These are phyloP conservation scores for Colletotrichum noveboracense DNA, from an alignment of 2,329 filamentous ascomycete species.

Conservation along the genomic window DNA sequence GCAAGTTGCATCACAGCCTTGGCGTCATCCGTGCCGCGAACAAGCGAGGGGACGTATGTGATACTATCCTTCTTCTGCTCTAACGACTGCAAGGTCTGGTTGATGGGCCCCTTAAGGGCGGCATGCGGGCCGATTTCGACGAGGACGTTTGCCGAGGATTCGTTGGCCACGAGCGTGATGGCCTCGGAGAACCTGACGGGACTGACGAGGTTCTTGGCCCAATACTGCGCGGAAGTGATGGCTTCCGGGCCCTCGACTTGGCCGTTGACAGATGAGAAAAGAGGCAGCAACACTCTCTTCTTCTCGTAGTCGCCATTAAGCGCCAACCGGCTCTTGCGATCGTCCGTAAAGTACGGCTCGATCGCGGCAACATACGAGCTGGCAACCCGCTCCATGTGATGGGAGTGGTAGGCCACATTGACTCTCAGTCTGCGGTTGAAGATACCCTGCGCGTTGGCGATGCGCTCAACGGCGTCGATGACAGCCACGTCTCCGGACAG, in stretches of 20 bases:
- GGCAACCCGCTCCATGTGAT: background rate
- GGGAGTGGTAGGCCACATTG: background rate
- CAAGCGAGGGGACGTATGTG: background rate
- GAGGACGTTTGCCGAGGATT: background rate
- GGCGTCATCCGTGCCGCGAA: background rate
- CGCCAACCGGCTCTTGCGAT: background rate
- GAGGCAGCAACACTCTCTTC: background rate
- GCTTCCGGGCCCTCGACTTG: background rate
- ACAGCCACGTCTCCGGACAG: background rate
- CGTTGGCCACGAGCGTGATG: background rate
- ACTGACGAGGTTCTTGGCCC: background rate
- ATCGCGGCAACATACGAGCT: background rate
- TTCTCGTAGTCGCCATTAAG: background rate
- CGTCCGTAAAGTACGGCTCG: background rate
- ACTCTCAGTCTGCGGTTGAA: background rate
- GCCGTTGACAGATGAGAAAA: background rate
- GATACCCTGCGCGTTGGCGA: background rate
- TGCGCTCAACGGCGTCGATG: background rate
- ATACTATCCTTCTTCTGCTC: background rate
- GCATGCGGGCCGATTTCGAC: background rate
- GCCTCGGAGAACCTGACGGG: background rate
- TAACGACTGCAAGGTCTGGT: background rate
- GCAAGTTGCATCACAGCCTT: background rate
- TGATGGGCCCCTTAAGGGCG: background rate
- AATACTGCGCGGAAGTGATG: background rate